These are phyloP conservation scores for Solanum commersonii DNA, from an alignment of 257 asterid genomes.

Conservation along the genomic window DNA sequence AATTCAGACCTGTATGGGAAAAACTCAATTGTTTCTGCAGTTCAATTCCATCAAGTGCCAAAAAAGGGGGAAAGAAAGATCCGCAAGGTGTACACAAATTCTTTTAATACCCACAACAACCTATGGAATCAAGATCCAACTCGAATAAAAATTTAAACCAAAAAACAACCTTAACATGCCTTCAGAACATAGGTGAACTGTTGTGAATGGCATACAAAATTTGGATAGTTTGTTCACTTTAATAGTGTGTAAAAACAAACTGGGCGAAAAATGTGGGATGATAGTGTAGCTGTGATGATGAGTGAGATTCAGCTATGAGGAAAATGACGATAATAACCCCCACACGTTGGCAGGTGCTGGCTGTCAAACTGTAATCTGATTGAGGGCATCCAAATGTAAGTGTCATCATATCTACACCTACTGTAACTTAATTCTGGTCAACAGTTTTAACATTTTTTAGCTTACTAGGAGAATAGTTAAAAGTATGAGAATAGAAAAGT, in stretches of 20 bases:
- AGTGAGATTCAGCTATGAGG: background rate
- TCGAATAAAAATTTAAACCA: background rate
- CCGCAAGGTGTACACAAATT: background rate
- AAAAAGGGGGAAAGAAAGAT: background rate
- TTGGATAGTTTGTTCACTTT: background rate
- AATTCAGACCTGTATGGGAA: background rate
- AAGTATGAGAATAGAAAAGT: background rate
- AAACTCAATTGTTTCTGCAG: background rate
- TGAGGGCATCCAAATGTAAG: no score
- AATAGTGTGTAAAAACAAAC: no score
- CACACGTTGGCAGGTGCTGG: background rate
- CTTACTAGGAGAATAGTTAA: no score
- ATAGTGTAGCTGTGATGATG: background rate
- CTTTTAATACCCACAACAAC: background rate
- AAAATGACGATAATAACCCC: background rate
- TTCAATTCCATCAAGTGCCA: background rate
- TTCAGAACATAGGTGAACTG: background rate
- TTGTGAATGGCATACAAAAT: background rate
- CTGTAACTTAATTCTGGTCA: no score
- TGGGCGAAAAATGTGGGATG: no score
- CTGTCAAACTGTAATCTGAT: no score
- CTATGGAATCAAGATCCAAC: background rate
- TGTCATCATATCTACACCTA: no score
- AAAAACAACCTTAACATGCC: background rate
- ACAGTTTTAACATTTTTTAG: no score